Evolutionary conservation across 495 filamentous ascomycete genomes (phyloP).

Genomic region (Hypoxylon cercidicola): DNA sequence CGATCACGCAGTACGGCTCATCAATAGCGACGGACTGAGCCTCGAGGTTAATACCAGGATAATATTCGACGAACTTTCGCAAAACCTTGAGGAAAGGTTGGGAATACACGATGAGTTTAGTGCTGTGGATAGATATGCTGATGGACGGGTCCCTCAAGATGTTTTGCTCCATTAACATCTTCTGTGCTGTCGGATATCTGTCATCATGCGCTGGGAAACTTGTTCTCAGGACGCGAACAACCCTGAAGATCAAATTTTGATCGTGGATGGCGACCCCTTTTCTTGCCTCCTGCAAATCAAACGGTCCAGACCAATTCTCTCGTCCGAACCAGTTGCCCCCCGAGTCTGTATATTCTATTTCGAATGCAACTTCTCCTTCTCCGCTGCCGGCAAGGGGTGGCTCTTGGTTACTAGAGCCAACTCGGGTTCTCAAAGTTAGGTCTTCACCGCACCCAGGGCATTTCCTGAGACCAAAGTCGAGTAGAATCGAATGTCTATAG

Average conservation of each 20-base stretch:
- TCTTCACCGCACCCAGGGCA: background rate
- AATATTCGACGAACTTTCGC: background rate
- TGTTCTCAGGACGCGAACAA: background rate
- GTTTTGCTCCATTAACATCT: background rate
- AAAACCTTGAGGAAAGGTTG: background rate
- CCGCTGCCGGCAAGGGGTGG: background rate
- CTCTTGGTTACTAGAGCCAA: background rate
- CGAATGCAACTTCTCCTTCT: background rate
- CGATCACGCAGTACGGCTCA: background rate
- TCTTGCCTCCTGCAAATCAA: slow-evolving; percentile 1
- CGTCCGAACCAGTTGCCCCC: background rate
- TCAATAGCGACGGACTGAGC: background rate
- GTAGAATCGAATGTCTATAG: background rate
- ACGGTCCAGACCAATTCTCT: background rate
- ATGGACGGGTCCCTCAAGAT: background rate
- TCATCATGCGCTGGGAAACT: background rate
- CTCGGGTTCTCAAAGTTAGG: background rate
- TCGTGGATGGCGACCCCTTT: background rate
- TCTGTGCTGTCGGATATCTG: background rate
- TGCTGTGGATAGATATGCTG: background rate
- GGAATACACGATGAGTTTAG: background rate
- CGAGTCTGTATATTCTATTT: background rate
- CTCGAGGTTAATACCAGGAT: background rate
- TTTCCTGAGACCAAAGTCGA: background rate
- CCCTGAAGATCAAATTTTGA: background rate